Base-by-base conservation (phyloP, 2,329 filamentous ascomycete species). In the Capronia coronata region DNA sequence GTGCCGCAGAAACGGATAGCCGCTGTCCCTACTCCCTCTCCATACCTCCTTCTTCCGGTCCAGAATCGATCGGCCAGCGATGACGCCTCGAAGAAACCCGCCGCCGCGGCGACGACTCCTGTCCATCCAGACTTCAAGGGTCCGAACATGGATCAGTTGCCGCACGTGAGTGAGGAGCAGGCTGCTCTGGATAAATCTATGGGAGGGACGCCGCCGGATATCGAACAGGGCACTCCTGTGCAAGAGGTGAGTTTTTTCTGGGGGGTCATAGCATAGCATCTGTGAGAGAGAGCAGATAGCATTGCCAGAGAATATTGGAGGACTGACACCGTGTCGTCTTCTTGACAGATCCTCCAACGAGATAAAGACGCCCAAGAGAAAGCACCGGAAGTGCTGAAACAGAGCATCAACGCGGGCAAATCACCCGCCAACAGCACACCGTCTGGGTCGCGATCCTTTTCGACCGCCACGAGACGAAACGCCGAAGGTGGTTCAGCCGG, bases 381-480 rank as follows among this genome's bases (percentile, higher is more conserved):
- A 43, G 78, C 82, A 8, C 82, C 83, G 8, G 76, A 85, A 64
- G 76, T 86, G 19, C 75, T 86, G 68, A 77, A 83, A 61, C 75
- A 84, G 56, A 72, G 77, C 52, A 65, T 78, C 19, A 74, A 76
- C 60, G 67, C 62, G 10, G 10, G 10, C 49, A 68, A 63, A 54
- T 48, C 25, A 13, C n/a, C n/a, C n/a, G n/a, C n/a, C n/a, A 25
- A 35, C 18, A 41, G 11, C 16, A 21, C 30, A 25, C 51, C 54
- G 14, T 47, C 51, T 2, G 51, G 52, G 23, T 48, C 70, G 22
- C 72, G 80, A 42, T 74, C 76, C 3, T 83, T 79, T 64, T 82
- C 79, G 13, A 83, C 80, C 10, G 71, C 67, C 9, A 65, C 75
- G n/a, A 61, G 70, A 37, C 67, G 66, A 52, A 57, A 57, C 22